A percentile compares a stretch with the other conserved stretches of the same genome.
phyloP scores from a whole-genome alignment of 2,329 filamentous ascomycete species.

The Calycina marina region DNA sequence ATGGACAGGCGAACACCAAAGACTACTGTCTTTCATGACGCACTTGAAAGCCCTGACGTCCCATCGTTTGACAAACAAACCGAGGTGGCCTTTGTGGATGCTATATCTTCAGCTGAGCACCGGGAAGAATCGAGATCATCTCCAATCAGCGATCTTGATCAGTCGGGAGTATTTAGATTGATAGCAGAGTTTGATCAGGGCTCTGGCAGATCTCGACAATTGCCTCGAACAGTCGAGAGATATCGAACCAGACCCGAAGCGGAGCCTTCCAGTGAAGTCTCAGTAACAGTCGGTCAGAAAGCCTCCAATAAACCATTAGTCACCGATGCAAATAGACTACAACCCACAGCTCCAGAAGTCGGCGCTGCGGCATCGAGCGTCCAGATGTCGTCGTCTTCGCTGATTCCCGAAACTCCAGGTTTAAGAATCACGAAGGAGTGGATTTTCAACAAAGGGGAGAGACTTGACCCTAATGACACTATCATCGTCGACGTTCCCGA shows the following conservation, averaged over 20 bases:
- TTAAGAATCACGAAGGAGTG: background rate
- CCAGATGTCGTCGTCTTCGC: slow-evolving; percentile 11
- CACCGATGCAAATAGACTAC: background rate
- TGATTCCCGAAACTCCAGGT: slow-evolving; percentile 18
- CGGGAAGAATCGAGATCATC: slow-evolving; percentile 7
- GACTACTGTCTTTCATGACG: slow-evolving; percentile 29
- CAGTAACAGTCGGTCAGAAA: background rate
- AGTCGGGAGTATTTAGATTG: slow-evolving; percentile 17
- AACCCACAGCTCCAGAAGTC: no score
- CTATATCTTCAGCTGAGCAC: slow-evolving; percentile 12
- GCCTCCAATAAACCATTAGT: background rate
- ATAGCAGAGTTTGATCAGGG: slow-evolving; percentile 13
- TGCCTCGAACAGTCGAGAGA: no score
- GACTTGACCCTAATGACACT: slow-evolving; percentile 9
- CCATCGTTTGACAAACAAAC: slow-evolving; percentile 15
- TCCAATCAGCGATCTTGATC: slow-evolving; percentile 16
- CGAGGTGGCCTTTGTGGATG: slow-evolving; percentile 17
- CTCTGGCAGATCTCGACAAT: background rate
- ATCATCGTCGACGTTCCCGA: slow-evolving; percentile 14
- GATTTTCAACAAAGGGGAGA: slow-evolving; percentile 5
- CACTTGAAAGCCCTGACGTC: slow-evolving; percentile 29
- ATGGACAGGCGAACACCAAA: slow-evolving; percentile 3
- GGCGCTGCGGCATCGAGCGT: no score
- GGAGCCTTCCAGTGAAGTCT: background rate
- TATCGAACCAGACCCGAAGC: no score